These are phyloP conservation scores for Neofusicoccum parvum DNA, from an alignment of 2,329 filamentous ascomycete species.

Conservation along the genomic window DNA sequence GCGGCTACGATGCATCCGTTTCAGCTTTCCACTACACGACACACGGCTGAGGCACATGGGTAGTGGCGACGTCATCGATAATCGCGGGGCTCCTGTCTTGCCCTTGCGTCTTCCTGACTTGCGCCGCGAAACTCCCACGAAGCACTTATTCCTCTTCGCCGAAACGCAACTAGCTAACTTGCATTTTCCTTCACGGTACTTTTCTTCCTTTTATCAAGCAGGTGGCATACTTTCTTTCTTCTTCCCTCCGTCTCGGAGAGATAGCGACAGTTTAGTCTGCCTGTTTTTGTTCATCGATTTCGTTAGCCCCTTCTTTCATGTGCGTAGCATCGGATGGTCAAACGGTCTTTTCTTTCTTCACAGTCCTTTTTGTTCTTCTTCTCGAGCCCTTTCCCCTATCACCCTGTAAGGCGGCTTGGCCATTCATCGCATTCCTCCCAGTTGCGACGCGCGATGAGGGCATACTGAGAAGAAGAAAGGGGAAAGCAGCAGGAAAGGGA, in stretches of 20 bases:
- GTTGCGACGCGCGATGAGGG: too few relatives aligned
- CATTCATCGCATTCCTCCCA: too few relatives aligned
- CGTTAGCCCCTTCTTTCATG: too few relatives aligned
- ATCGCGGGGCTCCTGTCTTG: not conserved
- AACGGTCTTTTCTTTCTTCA: too few relatives aligned
- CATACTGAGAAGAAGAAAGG: too few relatives aligned
- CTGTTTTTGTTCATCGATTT: too few relatives aligned
- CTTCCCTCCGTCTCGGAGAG: not conserved
- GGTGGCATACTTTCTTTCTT: not conserved
- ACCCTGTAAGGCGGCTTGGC: too few relatives aligned
- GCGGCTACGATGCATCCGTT: not conserved
- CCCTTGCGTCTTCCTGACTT: not conserved
- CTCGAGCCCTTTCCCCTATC: too few relatives aligned
- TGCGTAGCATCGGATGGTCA: too few relatives aligned
- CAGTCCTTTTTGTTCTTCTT: too few relatives aligned
- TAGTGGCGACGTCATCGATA: not conserved
- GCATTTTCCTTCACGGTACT: not conserved
- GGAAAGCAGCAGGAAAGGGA: too few relatives aligned
- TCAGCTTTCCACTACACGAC: not conserved
- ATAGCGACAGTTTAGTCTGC: not conserved
- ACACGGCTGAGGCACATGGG: not conserved
- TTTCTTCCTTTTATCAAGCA: too few relatives aligned
- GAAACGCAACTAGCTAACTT: not conserved
- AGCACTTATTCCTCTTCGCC: not conserved
- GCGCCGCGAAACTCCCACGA: not conserved